Evolutionary conservation across 1,284 basidiomycete genomes (phyloP), one percentile per base, ranked within the genome.

Genomic region (Moniliella sp.): DNA sequence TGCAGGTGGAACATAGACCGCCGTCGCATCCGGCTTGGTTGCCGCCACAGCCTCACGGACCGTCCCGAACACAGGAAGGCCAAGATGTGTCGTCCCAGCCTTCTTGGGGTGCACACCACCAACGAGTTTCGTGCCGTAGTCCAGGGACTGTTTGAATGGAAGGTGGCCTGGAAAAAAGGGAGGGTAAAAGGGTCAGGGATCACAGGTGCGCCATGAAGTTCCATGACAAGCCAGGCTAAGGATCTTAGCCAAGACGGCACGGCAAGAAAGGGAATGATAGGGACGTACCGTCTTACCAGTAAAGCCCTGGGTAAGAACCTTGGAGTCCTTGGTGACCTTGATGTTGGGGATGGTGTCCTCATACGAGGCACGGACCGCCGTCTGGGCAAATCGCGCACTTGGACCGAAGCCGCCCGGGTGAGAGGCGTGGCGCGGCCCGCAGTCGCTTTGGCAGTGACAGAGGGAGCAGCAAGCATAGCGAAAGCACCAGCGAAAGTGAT

Each of bases 41-140:
- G 53, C 47, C 7, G 42, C 34, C 16, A 50, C 45, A 2, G 56
- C 84, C 69, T 94, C 91, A 51, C 69, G 71, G 36, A 99, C 91
- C 28, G 73, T 74, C 27, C 81, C 88, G 56, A 84, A 99, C 27
- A 99, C 77, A 36, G 91, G 91, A 26, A 93, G 70, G 28, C 86
- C 88, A 41, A 97, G 72, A 66, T 99, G 91, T 10, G 73, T 80
- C 64, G 80, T 75, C 18, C 91, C 91, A 33, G 86, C 91, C 66
- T 94, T 97, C 68, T 81, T 91, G 32, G 88, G 91, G 23, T 82
- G 88, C 35, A 93, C 84, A 56, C 91, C 91, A 38, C 88, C 91
- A 39, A 99, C 82, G 74, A 97, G 83, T 40, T 78, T 79, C 39
- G 91, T 97, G 19, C 86, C 86, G 62, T 83, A 97, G 32, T 74